A percentile compares a stretch with the other conserved stretches of the same genome.
Conservation (phyloP, 1,284 basidiomycete species). For the Chiua sp. region DNA sequence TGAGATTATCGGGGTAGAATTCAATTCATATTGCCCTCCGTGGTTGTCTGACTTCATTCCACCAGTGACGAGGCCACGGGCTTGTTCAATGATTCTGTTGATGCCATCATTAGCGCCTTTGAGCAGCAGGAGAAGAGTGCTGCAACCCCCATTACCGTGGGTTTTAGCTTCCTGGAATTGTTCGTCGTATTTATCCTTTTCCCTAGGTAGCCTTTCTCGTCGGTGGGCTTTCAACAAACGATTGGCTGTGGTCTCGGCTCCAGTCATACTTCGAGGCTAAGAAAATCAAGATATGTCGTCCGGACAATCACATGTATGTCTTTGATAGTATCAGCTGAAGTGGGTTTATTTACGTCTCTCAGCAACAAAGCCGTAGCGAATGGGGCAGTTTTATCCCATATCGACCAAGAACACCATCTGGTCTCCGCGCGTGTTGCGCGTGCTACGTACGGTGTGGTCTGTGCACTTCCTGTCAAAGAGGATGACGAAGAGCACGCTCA, state of each 20-base stretch:
- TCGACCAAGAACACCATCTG: slow-evolving; percentile 43
- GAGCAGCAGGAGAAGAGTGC: slow-evolving; percentile 32
- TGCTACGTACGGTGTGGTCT: slow-evolving; percentile 36
- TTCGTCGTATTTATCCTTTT: background rate
- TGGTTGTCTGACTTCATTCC: slow-evolving; percentile 24
- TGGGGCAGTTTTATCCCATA: slow-evolving; percentile 53
- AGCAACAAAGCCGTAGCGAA: slow-evolving; percentile 61
- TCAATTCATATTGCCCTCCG: no score
- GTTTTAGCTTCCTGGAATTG: slow-evolving; percentile 3
- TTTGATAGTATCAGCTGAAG: background rate
- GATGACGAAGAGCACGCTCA: slow-evolving; percentile 4
- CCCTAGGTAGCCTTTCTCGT: slow-evolving; percentile 32
- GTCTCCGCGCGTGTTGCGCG: slow-evolving; percentile 48
- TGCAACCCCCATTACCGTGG: slow-evolving; percentile 33
- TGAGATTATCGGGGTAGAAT: slow-evolving; percentile 17
- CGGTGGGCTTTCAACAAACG: slow-evolving; percentile 51
- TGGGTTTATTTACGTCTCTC: background rate
- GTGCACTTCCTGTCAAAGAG: background rate
- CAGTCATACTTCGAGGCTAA: slow-evolving; percentile 29
- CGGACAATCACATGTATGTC: slow-evolving; percentile 24
- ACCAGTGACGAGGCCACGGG: slow-evolving; percentile 50
- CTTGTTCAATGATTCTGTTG: slow-evolving; percentile 42
- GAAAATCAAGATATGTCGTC: slow-evolving; percentile 14
- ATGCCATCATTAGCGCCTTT: slow-evolving; percentile 35
- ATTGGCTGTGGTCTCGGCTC: slow-evolving; percentile 46